Conservation (phyloP, 495 filamentous ascomycete species). For the Parmelia sp. region DNA sequence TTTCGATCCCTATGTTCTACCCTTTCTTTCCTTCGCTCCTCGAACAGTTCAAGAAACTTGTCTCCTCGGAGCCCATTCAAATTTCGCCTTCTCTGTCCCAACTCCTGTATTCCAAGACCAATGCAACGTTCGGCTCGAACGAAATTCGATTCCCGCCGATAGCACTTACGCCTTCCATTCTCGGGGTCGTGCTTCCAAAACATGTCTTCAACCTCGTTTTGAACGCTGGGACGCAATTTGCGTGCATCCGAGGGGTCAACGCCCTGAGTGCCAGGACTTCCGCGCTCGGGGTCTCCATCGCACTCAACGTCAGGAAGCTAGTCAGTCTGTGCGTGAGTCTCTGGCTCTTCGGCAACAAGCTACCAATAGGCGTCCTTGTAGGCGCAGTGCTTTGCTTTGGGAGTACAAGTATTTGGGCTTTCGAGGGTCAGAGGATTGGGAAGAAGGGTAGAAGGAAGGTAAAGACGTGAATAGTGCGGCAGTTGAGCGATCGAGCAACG, state of each 20-base stretch:
- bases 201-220: slow-evolving; percentile 65
- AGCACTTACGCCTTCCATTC: slow-evolving; percentile 43
- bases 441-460: slow-evolving; percentile 43
- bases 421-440: slow-evolving; percentile 51
- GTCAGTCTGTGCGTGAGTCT: slow-evolving; percentile 85
- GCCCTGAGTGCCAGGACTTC: slow-evolving; percentile 77
- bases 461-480: slow-evolving; percentile 4
- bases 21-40: slow-evolving; percentile 41
- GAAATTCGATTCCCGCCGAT: slow-evolving; percentile 24
- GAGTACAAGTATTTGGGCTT: slow-evolving; percentile 80
- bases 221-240: slow-evolving; percentile 88
- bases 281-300: slow-evolving; percentile 90
- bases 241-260: slow-evolving; percentile 93
- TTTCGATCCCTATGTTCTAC: slow-evolving; percentile 65
- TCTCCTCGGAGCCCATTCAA: slow-evolving; percentile 24
- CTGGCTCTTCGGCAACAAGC: slow-evolving; percentile 80
- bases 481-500: not conserved
- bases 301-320: slow-evolving; percentile 92
- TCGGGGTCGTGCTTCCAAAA: slow-evolving; percentile 50
- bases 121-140: not conserved
- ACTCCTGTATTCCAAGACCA: not conserved
- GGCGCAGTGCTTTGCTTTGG: slow-evolving; percentile 82
- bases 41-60: slow-evolving; percentile 23
- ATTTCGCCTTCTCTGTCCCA: slow-evolving; percentile 41
- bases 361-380: slow-evolving; percentile 66